Conservation (phyloP, 139 green algal species). For the Gonium pectorale region DNA sequence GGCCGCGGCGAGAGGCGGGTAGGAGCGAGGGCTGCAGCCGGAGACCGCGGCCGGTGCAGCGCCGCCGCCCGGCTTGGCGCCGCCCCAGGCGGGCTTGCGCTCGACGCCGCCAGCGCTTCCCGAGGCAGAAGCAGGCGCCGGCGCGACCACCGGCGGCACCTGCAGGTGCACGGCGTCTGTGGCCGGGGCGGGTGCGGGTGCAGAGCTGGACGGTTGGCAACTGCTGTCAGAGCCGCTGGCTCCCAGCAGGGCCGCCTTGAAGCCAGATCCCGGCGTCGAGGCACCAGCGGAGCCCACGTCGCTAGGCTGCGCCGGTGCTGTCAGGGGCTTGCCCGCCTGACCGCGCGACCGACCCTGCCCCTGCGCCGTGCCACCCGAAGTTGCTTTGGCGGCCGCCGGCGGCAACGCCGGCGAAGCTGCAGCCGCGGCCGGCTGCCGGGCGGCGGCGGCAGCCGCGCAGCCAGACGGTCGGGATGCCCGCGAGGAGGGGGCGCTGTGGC, state of each 20-base stretch:
- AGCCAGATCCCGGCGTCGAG: too few relatives aligned
- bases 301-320: too few relatives aligned
- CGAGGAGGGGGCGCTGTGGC: too few relatives aligned
- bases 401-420: too few relatives aligned
- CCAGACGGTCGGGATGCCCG: too few relatives aligned
- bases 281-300: too few relatives aligned
- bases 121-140: background rate
- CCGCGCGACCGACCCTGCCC: too few relatives aligned
- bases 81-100: constrained; percentile 37
- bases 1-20: constrained; percentile 9
- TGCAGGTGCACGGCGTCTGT: background rate
- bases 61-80: background rate
- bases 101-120: background rate
- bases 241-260: constrained; percentile 35
- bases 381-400: too few relatives aligned
- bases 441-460: too few relatives aligned
- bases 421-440: too few relatives aligned
- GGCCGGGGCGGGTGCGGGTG: background rate
- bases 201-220: background rate
- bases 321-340: too few relatives aligned
- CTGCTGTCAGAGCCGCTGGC: background rate
- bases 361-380: too few relatives aligned
- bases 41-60: background rate
- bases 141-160: background rate
- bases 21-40: constrained; percentile 9